Evolutionary conservation across 441 rosid species (phyloP).

Genomic region (Bocquillonia castaneifolia): DNA sequence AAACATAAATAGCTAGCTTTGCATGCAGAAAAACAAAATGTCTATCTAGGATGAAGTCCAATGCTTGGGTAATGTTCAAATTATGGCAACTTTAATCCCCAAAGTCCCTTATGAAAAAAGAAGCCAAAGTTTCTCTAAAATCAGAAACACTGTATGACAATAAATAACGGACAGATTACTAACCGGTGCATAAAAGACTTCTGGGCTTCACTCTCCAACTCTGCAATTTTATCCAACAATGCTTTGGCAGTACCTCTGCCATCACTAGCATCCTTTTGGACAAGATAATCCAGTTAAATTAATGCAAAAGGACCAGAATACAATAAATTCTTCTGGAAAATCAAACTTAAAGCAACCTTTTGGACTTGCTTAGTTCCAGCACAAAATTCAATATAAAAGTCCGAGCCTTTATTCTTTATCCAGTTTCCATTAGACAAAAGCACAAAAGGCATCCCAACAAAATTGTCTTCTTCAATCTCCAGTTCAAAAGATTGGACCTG

Average conservation of each 20-base stretch:
- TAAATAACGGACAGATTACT: constrained; percentile 26
- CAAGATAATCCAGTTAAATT: constrained; percentile 22
- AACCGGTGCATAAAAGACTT: constrained; percentile 99
- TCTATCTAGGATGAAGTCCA: background rate
- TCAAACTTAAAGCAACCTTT: constrained; percentile 47
- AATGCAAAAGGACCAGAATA: background rate
- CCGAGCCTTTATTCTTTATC: constrained; percentile 76
- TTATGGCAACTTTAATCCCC: background rate
- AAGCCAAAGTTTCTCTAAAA: background rate
- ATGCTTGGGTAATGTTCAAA: constrained; percentile 2
- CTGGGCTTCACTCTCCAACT: constrained; percentile 89
- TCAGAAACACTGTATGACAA: background rate
- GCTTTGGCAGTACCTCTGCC: constrained; percentile 78
- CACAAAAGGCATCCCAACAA: constrained; percentile 90
- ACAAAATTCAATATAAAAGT: constrained; percentile 72
- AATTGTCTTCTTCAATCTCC: constrained; percentile 67
- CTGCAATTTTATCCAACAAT: constrained; percentile 72
- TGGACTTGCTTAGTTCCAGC: constrained; percentile 44
- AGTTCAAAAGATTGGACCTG: constrained; percentile 76
- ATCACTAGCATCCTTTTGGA: constrained; percentile 60
- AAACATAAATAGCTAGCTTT: no score
- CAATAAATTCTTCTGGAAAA: background rate
- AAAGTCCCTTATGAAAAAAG: background rate
- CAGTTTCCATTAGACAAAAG: constrained; percentile 65
- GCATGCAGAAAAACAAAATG: background rate